Percentiles rank a stretch among this genome's conserved stretches.
These are phyloP conservation scores for Pulicaria dysenterica DNA, from an alignment of 129 eudicot genomes.

Conservation along the genomic window DNA sequence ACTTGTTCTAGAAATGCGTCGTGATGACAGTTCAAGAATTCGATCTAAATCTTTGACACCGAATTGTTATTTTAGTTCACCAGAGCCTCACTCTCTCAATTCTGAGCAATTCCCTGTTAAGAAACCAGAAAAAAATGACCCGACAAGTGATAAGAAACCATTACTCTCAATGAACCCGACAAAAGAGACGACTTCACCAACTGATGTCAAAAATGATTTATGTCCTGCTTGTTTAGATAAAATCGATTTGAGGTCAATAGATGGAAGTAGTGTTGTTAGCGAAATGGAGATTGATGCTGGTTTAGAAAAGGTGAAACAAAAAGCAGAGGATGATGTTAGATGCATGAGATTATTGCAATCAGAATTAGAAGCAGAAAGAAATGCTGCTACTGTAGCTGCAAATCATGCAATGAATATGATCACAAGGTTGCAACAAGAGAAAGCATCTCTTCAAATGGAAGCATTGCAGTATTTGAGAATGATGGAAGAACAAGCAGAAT, in stretches of 20 bases:
- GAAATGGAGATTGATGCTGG: slow-evolving; percentile 55
- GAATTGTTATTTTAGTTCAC: background rate
- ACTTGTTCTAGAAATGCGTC: slow-evolving; percentile 23
- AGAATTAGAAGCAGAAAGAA: slow-evolving; percentile 89
- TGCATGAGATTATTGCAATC: slow-evolving; percentile 50
- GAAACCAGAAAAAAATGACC: background rate
- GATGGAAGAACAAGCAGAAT: slow-evolving; percentile 98
- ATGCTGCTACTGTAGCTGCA: slow-evolving; percentile 77
- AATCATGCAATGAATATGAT: slow-evolving; percentile 97
- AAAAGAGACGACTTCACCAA: slow-evolving; percentile 25
- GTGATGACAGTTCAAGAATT: slow-evolving; percentile 23
- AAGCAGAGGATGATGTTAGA: slow-evolving; percentile 56
- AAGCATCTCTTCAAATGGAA: slow-evolving; percentile 83
- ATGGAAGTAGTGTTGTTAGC: slow-evolving; percentile 38
- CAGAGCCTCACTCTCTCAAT: slow-evolving; percentile 13
- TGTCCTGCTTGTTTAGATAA: slow-evolving; percentile 38
- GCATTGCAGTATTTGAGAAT: slow-evolving; percentile 80
- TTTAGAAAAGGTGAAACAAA: slow-evolving; percentile 51
- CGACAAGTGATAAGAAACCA: slow-evolving; percentile 25
- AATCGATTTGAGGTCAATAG: slow-evolving; percentile 45
- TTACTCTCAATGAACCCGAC: background rate
- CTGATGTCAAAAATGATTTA: slow-evolving; percentile 29
- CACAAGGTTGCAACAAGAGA: slow-evolving; percentile 87
- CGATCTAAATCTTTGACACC: slow-evolving; percentile 39
- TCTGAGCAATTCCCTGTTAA: slow-evolving; percentile 17